Conservation (phyloP, 2,329 filamentous ascomycete genomes). For the Trichoderma asperellum region DNA sequence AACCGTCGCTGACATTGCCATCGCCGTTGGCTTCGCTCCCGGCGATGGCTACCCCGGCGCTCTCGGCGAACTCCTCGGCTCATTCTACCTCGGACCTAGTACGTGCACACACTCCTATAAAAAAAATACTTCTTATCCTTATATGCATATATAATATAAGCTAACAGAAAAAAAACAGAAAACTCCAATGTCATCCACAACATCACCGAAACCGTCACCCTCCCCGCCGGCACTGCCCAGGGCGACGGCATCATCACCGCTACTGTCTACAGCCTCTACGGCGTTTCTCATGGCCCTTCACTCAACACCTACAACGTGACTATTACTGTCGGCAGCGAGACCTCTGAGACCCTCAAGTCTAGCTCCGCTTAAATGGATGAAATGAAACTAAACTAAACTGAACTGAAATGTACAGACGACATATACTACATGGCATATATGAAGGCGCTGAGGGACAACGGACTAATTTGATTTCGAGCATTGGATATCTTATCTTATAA, state of each 20-base stretch:
- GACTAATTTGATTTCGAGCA: neutral
- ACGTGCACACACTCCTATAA: slow-evolving; percentile 11
- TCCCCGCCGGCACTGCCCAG: slow-evolving; percentile 33
- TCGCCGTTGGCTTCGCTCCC: slow-evolving; percentile 47
- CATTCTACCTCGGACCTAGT: slow-evolving; percentile 46
- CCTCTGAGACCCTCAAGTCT: slow-evolving; percentile 33
- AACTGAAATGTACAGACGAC: neutral
- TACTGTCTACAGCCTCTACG: slow-evolving; percentile 38
- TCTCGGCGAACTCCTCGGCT: slow-evolving; percentile 40
- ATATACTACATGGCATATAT: neutral
- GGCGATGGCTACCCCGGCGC: slow-evolving; percentile 35
- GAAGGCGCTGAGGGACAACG: neutral
- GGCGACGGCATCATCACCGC: slow-evolving; percentile 37
- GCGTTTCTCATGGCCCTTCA: slow-evolving; percentile 32
- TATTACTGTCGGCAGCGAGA: slow-evolving; percentile 36
- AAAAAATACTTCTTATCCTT: too few species aligned
- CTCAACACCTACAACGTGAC: slow-evolving; percentile 37
- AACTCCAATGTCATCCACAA: slow-evolving; percentile 37
- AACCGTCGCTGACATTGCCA: slow-evolving; percentile 48
- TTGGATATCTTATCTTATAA: neutral
- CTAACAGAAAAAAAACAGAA: slow-evolving; percentile 6
- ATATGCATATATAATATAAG: neutral
- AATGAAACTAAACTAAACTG: neutral
- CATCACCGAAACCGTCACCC: slow-evolving; percentile 36
- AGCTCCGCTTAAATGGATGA: slow-evolving; percentile 22